Evolutionary conservation across 2,329 filamentous ascomycete species (phyloP), one percentile per base, ranked within the genome.

Genomic region (Aspergillus awamori): DNA sequence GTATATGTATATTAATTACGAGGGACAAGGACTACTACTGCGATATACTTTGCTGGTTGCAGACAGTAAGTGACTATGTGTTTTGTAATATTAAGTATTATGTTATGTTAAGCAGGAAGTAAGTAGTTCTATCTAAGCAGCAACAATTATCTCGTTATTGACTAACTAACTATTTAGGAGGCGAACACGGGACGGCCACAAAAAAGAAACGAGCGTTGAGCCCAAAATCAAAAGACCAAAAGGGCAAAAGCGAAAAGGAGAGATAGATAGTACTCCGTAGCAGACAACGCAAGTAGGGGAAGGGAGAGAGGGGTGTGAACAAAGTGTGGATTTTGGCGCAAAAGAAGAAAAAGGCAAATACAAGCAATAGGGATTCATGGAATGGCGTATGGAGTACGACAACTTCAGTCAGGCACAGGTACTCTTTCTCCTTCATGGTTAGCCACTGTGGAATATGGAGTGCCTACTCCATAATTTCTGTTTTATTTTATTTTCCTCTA

Each of bases 171-270:
- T 36, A 36, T 11, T 11, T 36, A 36, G 11, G 30, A 36, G 33
- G 15, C 47, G 26, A 30, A 55, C 47, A 57, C 28, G 43, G 54
- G 17, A 53, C 13, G 10, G 41, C 20, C 26, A 54, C 38, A 54
- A 24, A 36, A 41, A 59, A 43, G 36, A 52, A 24, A 58, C 17
- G 38, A 33, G 22, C 30, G 49, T 24, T 36, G 43, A 43, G n/a
- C 33, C 15, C 20, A 47, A 59, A 57, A 33, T 56, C 28, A 56
- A 52, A 51, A 43, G 55, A 58, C 57, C 49, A 55, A 47, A 53
- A 60, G 38, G 33, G 26, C 41, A 61, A 59, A 59, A 59, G 57
- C 45, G 48, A 65, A 61, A 63, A 61, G 43, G 58, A 48, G 39
- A 53, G 33, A 13, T 36, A 36, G 33, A 36, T 36, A 36, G 33